Base-by-base conservation (phyloP, 345 rosid genomes). In the Linum tenue region DNA sequence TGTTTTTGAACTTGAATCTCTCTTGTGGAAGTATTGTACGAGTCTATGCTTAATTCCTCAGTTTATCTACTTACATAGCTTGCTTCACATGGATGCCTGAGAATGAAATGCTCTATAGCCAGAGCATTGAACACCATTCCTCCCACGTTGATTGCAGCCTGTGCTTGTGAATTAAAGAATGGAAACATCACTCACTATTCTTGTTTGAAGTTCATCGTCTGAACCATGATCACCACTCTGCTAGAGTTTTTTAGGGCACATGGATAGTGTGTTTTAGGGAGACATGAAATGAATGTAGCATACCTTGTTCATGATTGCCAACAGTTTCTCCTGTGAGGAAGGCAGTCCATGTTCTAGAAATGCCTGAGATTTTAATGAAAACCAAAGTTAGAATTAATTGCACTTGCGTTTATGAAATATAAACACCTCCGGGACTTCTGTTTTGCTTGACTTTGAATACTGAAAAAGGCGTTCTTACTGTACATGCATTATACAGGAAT, bases 401-500 rank as follows among this genome's bases (percentile, higher is more conserved):
- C 66, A 64, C 56, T 15, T 67, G 65, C 17, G 16, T 63, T 51
- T 12, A 14, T 61, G 37, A 44, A 37, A 53, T 64, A 37, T 38
- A 35, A 22, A 22, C 31, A 22, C 31, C 31, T 22, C 31, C 31
- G 31, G 31, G 31, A 22, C 7, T 41, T 66, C 15, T 74, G 59
- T 38, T 69, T 61, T 55, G 31, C 48, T 67, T 51, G 60, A 63
- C 60, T 59, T 62, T 51, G 64, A 69, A 71, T 41, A 64, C 31
- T 22, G 31, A 22, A 22, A 22, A 22, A 22, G 62, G 68, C 67
- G 73, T 63, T 84, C 80, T 83, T 62, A 75, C 80, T 74, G 80
- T 89, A 91, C 98, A 87, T 91, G 87, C 98, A 91, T 91, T 70
- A 91, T 73, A 81, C 90, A 84, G 77, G 96, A 85, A 65, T 89